Base-by-base conservation (phyloP, 208 protist genomes). In the Trypanosoma lewisi region DNA sequence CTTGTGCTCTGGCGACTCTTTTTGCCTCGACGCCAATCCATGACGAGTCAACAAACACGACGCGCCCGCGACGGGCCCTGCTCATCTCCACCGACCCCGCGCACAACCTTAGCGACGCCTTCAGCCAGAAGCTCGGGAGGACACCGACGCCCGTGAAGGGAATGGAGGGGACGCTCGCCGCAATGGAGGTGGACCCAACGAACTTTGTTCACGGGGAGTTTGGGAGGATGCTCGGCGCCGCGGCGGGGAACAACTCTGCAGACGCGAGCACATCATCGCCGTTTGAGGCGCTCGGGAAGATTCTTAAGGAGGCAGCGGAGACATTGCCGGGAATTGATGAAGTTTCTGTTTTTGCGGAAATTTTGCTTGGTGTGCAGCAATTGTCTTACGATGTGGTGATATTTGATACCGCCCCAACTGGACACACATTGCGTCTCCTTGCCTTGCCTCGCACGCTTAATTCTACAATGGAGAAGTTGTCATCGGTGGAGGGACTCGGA, bases 341-440 rank as follows among this genome's bases (percentile, higher is more conserved):
- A 70, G 78, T 98, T n/a, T 89, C 95, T 58, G 96, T 94, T 68
- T 99, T 99, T 76, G 78, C 83, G 23, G 88, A 99, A 45, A 85
- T 99, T 39, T 87, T 99, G 64, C 87, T 91, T 65, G 71, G 30
- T 62, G 85, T 98, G 7, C 67, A 97, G 49, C 48, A 45, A 2
- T 80, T 98, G 61, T 79, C 97, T 6, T 99, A 91, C 75, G 86
- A 96, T 60, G 59, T 95, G 14, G 89, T 99, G 30, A 86, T 99
- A 17, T 99, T 99, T 74, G 98, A 99, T 78, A 99, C 98, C 23
- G 98, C 99, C 5, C 99, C 99, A 36, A 99, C 98, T 1, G 98
- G 98, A 23, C 98, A 99, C 71, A 99, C 97, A 7, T 80, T 99
- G 23, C 85, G 97, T 11, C 75, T 99, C 31, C 74, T 99, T 11